Conservation (phyloP, 129 eudicot species). For the Artemisia argyi region DNA sequence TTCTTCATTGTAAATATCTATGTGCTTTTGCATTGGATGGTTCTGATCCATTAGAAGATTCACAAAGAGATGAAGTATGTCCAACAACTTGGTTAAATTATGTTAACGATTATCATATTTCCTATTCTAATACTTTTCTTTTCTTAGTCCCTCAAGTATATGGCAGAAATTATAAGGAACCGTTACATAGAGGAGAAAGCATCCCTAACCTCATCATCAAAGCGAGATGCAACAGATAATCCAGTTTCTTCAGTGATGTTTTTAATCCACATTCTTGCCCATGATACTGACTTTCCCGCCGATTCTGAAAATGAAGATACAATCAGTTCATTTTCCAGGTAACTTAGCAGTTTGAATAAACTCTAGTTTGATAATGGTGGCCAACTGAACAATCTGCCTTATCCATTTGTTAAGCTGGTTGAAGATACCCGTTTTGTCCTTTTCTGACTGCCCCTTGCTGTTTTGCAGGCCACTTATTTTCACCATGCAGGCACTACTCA, state of each 20-base stretch:
- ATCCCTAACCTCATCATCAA: slow-evolving; percentile 19
- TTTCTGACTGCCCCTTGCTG: slow-evolving; percentile 9
- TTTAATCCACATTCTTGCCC: slow-evolving; percentile 89
- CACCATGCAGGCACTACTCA: slow-evolving; percentile 58
- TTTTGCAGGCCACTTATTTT: slow-evolving; percentile 76
- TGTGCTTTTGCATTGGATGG: slow-evolving; percentile 82
- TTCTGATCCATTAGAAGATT: slow-evolving; percentile 9
- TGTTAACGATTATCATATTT: slow-evolving; percentile 12
- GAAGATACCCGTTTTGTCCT: neutral
- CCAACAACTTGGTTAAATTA: slow-evolving; percentile 25
- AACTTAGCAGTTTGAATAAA: slow-evolving; percentile 14
- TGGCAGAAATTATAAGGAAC: slow-evolving; percentile 62
- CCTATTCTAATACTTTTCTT: slow-evolving; percentile 7
- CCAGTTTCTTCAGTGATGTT: slow-evolving; percentile 68
- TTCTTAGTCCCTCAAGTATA: slow-evolving; percentile 59
- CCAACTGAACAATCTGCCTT: no score
- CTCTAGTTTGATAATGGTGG: neutral
- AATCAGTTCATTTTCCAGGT: slow-evolving; percentile 63
- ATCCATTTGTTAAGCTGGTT: no score
- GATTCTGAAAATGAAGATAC: slow-evolving; percentile 47
- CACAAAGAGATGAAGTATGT: slow-evolving; percentile 52
- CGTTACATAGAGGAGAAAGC: slow-evolving; percentile 41
- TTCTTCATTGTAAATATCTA: slow-evolving; percentile 67
- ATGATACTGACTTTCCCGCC: slow-evolving; percentile 61
- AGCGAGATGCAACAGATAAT: slow-evolving; percentile 46